Percentiles rank a stretch among this genome's conserved stretches.
Evolutionary conservation across 2,329 filamentous ascomycete genomes (phyloP).

Genomic region (Ploettnerulaceae sp.): DNA sequence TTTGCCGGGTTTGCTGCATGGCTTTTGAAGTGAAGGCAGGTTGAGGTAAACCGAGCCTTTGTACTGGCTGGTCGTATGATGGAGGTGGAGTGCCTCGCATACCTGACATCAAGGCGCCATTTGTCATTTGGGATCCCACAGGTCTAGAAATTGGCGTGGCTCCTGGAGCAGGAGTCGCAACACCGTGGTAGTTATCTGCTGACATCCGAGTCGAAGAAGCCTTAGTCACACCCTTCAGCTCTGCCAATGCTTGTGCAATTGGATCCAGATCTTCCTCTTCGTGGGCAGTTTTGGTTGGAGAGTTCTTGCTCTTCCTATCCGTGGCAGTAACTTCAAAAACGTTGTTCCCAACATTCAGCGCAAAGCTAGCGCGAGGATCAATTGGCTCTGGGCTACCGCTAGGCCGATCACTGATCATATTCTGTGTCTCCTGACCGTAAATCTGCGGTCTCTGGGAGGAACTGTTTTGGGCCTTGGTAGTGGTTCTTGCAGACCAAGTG

Average conservation of each 20-base stretch:
- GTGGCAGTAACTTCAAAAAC: slow-evolving; percentile 88
- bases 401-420: slow-evolving; percentile 37
- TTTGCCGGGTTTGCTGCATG: slow-evolving; percentile 92
- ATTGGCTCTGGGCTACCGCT: slow-evolving; percentile 75
- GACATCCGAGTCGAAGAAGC: slow-evolving; percentile 78
- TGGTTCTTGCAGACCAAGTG: slow-evolving; percentile 48
- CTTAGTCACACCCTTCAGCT: slow-evolving; percentile 83
- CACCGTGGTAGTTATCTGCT: slow-evolving; percentile 93
- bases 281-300: slow-evolving; percentile 36
- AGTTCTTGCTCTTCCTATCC: slow-evolving; percentile 51
- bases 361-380: slow-evolving; percentile 86
- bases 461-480: slow-evolving; percentile 22
- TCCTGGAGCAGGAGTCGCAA: slow-evolving; percentile 71
- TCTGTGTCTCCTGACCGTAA: slow-evolving; percentile 38
- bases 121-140: slow-evolving; percentile 37
- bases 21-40: slow-evolving; percentile 88
- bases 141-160: slow-evolving; percentile 40
- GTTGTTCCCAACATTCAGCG: slow-evolving; percentile 91
- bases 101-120: slow-evolving; percentile 46
- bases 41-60: slow-evolving; percentile 79
- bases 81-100: slow-evolving; percentile 78
- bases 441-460: slow-evolving; percentile 38
- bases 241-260: slow-evolving; percentile 85
- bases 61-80: slow-evolving; percentile 72
- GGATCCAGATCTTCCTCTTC: slow-evolving; percentile 69